A percentile compares a stretch with the other conserved stretches of the same genome.
These are phyloP conservation scores for Trametes hirsuta DNA, from an alignment of 1,284 basidiomycete genomes.

Conservation along the genomic window DNA sequence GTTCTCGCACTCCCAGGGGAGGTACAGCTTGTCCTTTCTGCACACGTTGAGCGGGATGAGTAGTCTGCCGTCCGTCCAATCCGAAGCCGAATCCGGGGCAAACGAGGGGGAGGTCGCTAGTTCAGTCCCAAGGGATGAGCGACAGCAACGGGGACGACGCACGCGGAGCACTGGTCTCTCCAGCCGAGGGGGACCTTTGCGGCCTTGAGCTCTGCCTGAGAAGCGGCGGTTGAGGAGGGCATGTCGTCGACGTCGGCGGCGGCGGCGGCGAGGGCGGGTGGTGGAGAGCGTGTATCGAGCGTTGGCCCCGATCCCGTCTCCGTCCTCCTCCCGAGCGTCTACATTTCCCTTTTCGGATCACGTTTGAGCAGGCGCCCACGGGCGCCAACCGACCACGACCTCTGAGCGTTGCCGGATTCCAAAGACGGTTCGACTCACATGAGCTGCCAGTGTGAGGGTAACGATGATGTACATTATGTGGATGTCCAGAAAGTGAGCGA, in stretches of 20 bases:
- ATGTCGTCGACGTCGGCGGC: constrained; percentile 39
- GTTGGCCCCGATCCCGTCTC: not conserved
- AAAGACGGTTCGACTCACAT: no score
- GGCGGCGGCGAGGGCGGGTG: not conserved
- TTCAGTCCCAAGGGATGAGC: not conserved
- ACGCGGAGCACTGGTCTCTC: constrained; percentile 94
- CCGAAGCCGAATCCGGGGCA: constrained; percentile 4
- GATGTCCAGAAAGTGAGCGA: constrained; percentile 8
- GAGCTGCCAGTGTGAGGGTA: not conserved
- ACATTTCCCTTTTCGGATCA: not conserved
- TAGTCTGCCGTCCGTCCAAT: constrained; percentile 50
- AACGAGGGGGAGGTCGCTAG: not conserved
- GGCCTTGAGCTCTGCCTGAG: constrained; percentile 81
- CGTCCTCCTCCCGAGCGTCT: not conserved
- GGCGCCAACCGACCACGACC: no score
- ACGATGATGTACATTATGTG: constrained; percentile 25
- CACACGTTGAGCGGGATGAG: constrained; percentile 87
- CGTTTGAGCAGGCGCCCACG: no score
- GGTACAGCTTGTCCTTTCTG: constrained; percentile 70
- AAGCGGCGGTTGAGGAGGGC: constrained; percentile 78
- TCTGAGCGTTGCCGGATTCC: no score
- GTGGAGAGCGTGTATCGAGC: not conserved
- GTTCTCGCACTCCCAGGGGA: constrained; percentile 85
- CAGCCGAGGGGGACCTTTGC: constrained; percentile 81
- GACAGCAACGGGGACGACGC: constrained; percentile 37